A percentile compares a stretch with the other conserved stretches of the same genome.
These are phyloP conservation scores for Bonia amplexicaulis DNA, from an alignment of 176 grass and related monocot genomes.

Conservation along the genomic window DNA sequence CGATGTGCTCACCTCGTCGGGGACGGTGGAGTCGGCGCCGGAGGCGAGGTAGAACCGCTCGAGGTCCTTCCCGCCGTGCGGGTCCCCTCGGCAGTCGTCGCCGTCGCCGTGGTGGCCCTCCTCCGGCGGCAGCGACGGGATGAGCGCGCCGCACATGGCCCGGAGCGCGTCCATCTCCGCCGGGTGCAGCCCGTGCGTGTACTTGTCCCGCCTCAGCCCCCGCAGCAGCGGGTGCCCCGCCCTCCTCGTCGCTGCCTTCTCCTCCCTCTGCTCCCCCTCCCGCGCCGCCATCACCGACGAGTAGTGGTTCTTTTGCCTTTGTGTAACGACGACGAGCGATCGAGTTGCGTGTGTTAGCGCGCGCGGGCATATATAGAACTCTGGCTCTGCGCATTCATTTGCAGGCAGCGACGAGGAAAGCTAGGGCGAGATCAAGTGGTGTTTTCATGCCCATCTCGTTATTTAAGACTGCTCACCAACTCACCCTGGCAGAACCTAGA, in stretches of 20 bases:
- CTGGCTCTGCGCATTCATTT: too few species aligned
- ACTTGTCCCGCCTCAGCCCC: constrained; percentile 33
- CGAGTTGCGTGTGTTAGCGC: too few species aligned
- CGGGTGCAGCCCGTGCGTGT: constrained; percentile 54
- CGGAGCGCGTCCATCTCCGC: constrained; percentile 55
- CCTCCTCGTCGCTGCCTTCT: neutral
- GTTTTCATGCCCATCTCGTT: neutral
- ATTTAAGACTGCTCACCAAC: constrained; percentile 1
- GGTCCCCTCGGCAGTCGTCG: constrained; percentile 18
- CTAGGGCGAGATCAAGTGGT: neutral
- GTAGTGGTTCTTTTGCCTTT: neutral
- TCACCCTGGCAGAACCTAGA: neutral
- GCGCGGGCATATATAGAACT: too few species aligned
- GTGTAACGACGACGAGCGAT: neutral
- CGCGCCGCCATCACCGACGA: neutral
- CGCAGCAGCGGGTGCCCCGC: constrained; percentile 48
- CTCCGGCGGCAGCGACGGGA: constrained; percentile 50
- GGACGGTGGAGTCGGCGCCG: constrained; percentile 40
- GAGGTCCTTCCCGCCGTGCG: constrained; percentile 9
- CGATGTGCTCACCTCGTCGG: constrained; percentile 50
- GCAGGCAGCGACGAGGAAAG: neutral
- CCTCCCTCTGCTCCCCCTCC: neutral
- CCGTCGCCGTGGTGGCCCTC: neutral
- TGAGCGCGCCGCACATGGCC: constrained; percentile 65
- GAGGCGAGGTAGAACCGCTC: constrained; percentile 65